Conservation (phyloP, 139 green algal species). For the Tetraselmis striata region DNA sequence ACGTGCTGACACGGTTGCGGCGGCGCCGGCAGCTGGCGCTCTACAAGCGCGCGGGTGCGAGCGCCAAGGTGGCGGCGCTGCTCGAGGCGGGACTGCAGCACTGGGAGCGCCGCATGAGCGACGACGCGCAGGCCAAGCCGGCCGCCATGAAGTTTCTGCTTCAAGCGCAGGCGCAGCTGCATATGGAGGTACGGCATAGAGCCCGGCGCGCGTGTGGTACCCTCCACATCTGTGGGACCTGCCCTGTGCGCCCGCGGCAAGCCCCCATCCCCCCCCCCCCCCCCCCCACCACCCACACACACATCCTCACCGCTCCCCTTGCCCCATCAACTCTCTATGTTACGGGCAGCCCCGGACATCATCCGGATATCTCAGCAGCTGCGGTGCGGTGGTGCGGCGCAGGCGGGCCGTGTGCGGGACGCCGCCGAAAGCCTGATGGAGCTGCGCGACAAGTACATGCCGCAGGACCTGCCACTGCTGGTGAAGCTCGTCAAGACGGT, state of each 20-base stretch:
- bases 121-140: background rate
- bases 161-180: slow-evolving; percentile 43
- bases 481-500: background rate
- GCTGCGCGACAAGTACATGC: background rate
- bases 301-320: too few relatives aligned
- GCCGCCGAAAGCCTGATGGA: background rate
- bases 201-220: too few relatives aligned
- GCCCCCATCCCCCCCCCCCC: too few relatives aligned
- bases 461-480: background rate
- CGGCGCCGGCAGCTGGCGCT: background rate
- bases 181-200: slow-evolving; percentile 43
- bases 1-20: too few relatives aligned
- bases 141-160: slow-evolving; percentile 45
- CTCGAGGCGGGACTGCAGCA: slow-evolving; percentile 37
- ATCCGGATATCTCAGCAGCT: too few relatives aligned
- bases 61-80: slow-evolving; percentile 20
- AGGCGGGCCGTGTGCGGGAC: background rate
- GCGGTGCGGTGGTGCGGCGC: too few relatives aligned
- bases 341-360: too few relatives aligned
- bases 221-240: too few relatives aligned
- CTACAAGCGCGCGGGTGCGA: background rate
- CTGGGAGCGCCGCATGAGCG: slow-evolving; percentile 20
- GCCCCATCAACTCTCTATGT: too few relatives aligned
- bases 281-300: too few relatives aligned
- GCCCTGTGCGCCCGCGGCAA: too few relatives aligned